phyloP scores from a whole-genome alignment of 495 filamentous ascomycete species.

The Margaritispora aquatica region DNA sequence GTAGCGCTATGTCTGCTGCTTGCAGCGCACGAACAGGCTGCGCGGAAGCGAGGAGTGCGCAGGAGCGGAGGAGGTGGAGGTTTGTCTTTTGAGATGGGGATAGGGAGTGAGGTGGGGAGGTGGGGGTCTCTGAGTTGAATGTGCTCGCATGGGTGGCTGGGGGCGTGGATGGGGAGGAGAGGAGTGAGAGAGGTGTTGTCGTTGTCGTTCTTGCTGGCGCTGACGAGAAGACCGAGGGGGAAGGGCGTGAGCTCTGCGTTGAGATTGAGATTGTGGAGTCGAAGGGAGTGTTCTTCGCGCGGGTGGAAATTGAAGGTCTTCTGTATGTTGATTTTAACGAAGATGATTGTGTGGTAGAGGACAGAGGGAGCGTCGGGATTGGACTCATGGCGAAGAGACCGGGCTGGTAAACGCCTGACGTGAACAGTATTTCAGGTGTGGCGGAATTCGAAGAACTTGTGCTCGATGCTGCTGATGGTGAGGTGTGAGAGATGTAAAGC shows the following conservation, averaged over 20 bases:
- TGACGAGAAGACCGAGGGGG: not conserved
- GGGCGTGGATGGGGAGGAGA: not conserved
- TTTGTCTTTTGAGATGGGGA: conserved; percentile 2
- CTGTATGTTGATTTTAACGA: no score
- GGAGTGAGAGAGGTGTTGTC: not conserved
- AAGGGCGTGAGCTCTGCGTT: no score
- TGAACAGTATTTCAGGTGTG: not conserved
- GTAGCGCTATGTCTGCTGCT: conserved; percentile 2
- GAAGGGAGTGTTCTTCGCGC: no score
- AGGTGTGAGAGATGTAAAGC: not conserved
- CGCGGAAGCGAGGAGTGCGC: not conserved
- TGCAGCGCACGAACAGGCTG: not conserved
- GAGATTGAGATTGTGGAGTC: no score
- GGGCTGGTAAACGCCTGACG: no score
- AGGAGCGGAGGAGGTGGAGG: conserved; percentile 6
- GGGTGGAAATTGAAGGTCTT: no score
- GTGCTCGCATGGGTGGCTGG: not conserved
- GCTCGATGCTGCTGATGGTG: not conserved
- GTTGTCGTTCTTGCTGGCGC: not conserved
- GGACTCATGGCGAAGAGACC: no score
- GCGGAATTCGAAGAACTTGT: not conserved
- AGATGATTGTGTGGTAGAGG: no score
- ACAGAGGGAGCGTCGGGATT: no score
- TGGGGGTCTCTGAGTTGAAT: not conserved
- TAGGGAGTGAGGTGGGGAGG: no score